phyloP scores from a whole-genome alignment of 331 rosid genomes.

The Acacia concinna region DNA sequence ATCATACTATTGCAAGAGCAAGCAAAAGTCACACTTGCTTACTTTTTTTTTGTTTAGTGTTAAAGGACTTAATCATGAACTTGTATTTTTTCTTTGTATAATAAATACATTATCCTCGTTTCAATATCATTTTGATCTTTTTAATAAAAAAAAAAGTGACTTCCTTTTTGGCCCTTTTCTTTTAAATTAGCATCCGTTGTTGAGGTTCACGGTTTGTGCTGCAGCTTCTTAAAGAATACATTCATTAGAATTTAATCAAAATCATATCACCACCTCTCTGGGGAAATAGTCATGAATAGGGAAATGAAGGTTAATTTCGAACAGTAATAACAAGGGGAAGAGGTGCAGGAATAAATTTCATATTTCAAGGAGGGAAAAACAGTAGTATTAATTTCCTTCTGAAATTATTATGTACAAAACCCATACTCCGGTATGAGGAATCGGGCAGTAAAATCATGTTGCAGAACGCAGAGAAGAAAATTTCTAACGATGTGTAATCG shows the following conservation, averaged over 20 bases:
- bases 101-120: too few relatives aligned
- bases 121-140: too few relatives aligned
- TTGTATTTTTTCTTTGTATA: too few relatives aligned
- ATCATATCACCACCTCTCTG: background rate
- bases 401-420: slow-evolving; percentile 31
- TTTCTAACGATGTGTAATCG: background rate
- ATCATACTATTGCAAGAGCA: too few relatives aligned
- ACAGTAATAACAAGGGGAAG: background rate
- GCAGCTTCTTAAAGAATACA: background rate
- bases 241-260: background rate
- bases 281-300: slow-evolving; percentile 7
- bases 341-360: background rate
- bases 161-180: too few relatives aligned
- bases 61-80: too few relatives aligned
- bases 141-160: too few relatives aligned
- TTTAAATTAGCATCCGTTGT: too few relatives aligned
- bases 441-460: slow-evolving; percentile 10
- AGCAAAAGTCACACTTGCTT: too few relatives aligned
- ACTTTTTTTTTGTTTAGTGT: too few relatives aligned
- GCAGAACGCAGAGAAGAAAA: slow-evolving; percentile 8
- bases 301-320: background rate
- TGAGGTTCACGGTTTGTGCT: background rate
- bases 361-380: background rate
- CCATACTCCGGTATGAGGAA: slow-evolving; percentile 19
- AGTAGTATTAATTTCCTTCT: slow-evolving; percentile 1